A percentile compares a stretch with the other conserved stretches of the same genome.
These are phyloP conservation scores for Closterium sp. DNA, from an alignment of 139 green algal species.

Conservation along the genomic window DNA sequence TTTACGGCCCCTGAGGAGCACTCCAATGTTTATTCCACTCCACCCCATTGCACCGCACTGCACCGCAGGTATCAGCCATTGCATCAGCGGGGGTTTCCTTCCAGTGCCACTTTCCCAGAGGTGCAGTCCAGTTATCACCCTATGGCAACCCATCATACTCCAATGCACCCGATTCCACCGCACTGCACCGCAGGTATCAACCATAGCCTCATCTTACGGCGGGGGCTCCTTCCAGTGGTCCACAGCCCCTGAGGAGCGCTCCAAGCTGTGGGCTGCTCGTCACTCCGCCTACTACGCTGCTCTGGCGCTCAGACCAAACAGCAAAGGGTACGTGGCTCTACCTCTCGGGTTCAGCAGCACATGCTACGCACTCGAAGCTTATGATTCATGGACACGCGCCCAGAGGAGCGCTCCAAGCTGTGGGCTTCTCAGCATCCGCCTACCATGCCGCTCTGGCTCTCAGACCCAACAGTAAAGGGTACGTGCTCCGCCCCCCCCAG, in stretches of 20 bases:
- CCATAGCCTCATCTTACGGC: too few species aligned
- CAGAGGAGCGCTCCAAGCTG: slow-evolving; percentile 59
- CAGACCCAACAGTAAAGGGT: slow-evolving; percentile 60
- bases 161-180: too few species aligned
- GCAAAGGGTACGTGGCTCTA: slow-evolving; percentile 60
- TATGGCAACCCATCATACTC: too few species aligned
- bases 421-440: slow-evolving; percentile 62
- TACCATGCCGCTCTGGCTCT: slow-evolving; percentile 56
- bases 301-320: slow-evolving; percentile 49
- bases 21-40: too few species aligned
- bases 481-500: slow-evolving; percentile 40
- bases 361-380: too few species aligned
- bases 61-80: background rate
- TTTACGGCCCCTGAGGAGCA: too few species aligned
- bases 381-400: too few species aligned
- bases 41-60: too few species aligned
- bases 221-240: background rate
- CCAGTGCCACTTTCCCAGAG: too few species aligned
- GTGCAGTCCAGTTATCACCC: too few species aligned
- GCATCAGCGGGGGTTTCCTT: background rate
- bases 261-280: slow-evolving; percentile 62
- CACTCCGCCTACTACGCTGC: slow-evolving; percentile 61
- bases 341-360: too few species aligned
- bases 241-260: slow-evolving; percentile 51
- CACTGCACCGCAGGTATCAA: too few species aligned